Evolutionary conservation across 345 rosid genomes (phyloP), one percentile per base, ranked within the genome.

Genomic region (Euphorbia peplus): DNA sequence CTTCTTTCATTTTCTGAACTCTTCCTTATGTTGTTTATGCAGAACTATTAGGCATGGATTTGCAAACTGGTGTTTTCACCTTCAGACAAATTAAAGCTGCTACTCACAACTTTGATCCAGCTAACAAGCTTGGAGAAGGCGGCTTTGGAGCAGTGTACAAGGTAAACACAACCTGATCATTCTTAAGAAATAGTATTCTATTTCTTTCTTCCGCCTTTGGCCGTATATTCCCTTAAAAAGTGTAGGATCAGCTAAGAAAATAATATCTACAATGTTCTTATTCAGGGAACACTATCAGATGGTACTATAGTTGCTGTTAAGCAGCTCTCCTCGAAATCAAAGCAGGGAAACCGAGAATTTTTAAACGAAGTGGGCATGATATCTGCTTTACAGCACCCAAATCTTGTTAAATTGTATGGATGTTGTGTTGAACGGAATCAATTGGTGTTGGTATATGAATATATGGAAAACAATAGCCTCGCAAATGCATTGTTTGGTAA

Each of bases 331-430:
- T 62, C 74, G 2, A 63, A 28, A 41, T 70, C 74, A 53, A 70
- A 41, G 42, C 67, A 70, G 21, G 73, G 73, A 52, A 61, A 51
- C 42, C 67, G 67, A 37, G 73, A 70, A 70, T 70, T 70, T 53
- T 5, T 70, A 18, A 75, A 79, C 42, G 83, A 79, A 48, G 67
- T 79, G 24, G 83, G 83, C 66, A 73, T 72, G 76, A 79, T 79
- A 50, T 68, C 75, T 37, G 73, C 70, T 54, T 21, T 79, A 29
- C 79, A 72, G 8, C 83, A 79, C 58, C 80, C 70, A 60, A 76
- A 79, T 70, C 76, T 79, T 56, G 83, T 79, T 28, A 76, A 58
- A 12, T 68, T 79, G 13, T 68, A 54, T 25, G 80, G 83, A 11
- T 79, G 77, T 57, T 79, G 80, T 16, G 62, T 70, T 48, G 83